A percentile compares a stretch with the other conserved stretches of the same genome.
Evolutionary conservation across 108 stramenopile species (phyloP).

Genomic region (Fragilariopsis cylindrus): DNA sequence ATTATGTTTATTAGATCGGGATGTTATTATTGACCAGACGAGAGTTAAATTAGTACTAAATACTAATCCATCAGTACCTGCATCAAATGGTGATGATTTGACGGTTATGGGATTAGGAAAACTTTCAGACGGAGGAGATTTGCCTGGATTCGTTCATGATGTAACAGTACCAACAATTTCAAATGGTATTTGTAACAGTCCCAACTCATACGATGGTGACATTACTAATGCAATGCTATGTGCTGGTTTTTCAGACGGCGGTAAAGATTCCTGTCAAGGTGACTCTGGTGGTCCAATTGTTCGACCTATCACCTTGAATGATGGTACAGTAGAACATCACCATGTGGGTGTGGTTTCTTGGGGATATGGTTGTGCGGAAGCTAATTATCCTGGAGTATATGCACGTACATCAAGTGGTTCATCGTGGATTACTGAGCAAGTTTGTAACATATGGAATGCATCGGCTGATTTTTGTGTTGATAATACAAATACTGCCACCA

Average conservation of each 20-base stretch:
- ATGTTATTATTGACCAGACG: background rate
- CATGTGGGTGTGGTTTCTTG: conserved; percentile 20
- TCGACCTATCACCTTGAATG: too few species aligned
- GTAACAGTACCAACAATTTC: background rate
- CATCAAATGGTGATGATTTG: background rate
- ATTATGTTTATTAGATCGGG: background rate
- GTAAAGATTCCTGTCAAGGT: conserved; percentile 58
- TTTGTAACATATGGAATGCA: conserved; percentile 41
- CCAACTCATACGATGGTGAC: background rate
- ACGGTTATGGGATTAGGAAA: background rate
- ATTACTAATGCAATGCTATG: background rate
- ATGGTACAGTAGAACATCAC: too few species aligned
- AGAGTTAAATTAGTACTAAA: background rate
- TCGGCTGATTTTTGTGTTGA: conserved; percentile 18
- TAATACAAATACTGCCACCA: conserved; percentile 8
- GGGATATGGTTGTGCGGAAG: conserved; percentile 18
- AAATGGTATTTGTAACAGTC: background rate
- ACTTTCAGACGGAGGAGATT: too few species aligned
- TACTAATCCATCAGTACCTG: background rate
- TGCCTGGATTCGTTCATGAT: background rate
- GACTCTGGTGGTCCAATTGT: conserved; percentile 56
- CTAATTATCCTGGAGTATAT: conserved; percentile 57
- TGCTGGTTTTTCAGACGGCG: background rate
- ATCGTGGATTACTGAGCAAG: conserved; percentile 51
- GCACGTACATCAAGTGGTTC: conserved; percentile 38